Evolutionary conservation across 2,329 filamentous ascomycete species (phyloP), one percentile per base, ranked within the genome.

Genomic region (Byssothecium circinans): DNA sequence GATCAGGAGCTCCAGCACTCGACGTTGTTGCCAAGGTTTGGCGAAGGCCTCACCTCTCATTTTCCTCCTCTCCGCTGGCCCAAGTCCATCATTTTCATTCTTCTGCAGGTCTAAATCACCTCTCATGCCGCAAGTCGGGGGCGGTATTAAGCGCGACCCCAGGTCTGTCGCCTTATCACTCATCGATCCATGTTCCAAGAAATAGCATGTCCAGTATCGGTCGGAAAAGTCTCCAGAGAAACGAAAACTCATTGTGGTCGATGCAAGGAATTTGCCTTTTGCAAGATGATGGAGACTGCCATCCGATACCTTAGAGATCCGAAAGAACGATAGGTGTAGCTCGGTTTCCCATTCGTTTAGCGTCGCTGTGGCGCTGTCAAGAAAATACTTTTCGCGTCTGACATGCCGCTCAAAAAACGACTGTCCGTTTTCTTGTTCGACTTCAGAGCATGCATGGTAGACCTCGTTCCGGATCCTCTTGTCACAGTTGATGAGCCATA

Each of bases 181-280:
- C n/a, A n/a, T n/a, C n/a, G n/a, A n/a, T n/a, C n/a, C n/a, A n/a
- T n/a, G n/a, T n/a, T n/a, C n/a, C n/a, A 65, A 42, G n/a, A 62
- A 42, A 37, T 63, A 53, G 30, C 65, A 67, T 1, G 66, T 70
- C 66, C 66, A 69, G 29, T 61, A 68, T 0, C 65, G 58, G 34
- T 70, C 66, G 19, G 64, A 68, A 30, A 66, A 64, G 45, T 70
- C 64, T 3, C 66, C 65, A 7, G 48, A 32, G 25, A 70, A 64
- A 6, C 60, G 57, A 29, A 69, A 70, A 0, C 64, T 18, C 38
- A 41, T 41, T 3, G 38, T 29, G 22, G n/a, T n/a, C n/a, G n/a
- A n/a, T n/a, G n/a, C n/a, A n/a, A n/a, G n/a, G n/a, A n/a, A n/a
- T n/a, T n/a, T n/a, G n/a, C n/a, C n/a, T n/a, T n/a, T n/a, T n/a